Evolutionary conservation across 805 yeast genomes (phyloP).

Genomic region (Metschnikowia reukaufii): DNA sequence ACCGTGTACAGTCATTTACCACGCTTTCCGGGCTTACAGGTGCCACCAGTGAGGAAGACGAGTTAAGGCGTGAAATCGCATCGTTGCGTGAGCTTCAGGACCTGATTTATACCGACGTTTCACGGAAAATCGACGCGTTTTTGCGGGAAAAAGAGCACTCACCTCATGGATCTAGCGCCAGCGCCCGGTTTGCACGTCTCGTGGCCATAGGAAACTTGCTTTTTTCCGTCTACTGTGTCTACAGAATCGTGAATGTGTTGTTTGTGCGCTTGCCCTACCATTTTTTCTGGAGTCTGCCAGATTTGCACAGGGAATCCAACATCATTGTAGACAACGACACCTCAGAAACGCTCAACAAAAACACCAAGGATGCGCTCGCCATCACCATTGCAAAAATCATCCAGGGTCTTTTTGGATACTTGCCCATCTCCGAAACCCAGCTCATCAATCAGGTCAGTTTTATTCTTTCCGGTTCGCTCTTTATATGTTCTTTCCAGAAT

Average conservation of each 20-base stretch:
- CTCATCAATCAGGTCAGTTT: slow-evolving; percentile 49
- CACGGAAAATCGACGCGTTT: slow-evolving; percentile 17
- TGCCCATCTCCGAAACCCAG: slow-evolving; percentile 38
- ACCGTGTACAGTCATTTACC: slow-evolving; percentile 44
- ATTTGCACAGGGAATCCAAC: slow-evolving; percentile 13
- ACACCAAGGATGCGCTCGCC: slow-evolving; percentile 47
- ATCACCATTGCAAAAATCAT: slow-evolving; percentile 46
- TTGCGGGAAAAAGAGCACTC: slow-evolving; percentile 2
- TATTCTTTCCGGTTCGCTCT: slow-evolving; percentile 56
- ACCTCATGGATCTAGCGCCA: background rate
- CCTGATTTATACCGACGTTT: slow-evolving; percentile 32
- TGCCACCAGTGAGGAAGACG: slow-evolving; percentile 28
- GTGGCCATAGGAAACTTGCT: slow-evolving; percentile 21
- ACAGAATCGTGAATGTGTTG: slow-evolving; percentile 45
- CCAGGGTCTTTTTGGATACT: slow-evolving; percentile 24
- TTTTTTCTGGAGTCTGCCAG: slow-evolving; percentile 10
- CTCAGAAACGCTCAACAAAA: slow-evolving; percentile 14
- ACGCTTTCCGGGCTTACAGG: slow-evolving; percentile 23
- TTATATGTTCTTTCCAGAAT: slow-evolving; percentile 63
- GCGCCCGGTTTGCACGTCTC: background rate
- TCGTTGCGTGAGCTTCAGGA: slow-evolving; percentile 34
- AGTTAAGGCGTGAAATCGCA: slow-evolving; percentile 40
- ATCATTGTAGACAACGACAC: slow-evolving; percentile 12
- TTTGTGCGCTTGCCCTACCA: slow-evolving; percentile 41
- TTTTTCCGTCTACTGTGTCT: slow-evolving; percentile 50